A percentile compares a stretch with the other conserved stretches of the same genome.
These are phyloP conservation scores for Vigna angularis DNA, from an alignment of 306 rosid species.

Conservation along the genomic window DNA sequence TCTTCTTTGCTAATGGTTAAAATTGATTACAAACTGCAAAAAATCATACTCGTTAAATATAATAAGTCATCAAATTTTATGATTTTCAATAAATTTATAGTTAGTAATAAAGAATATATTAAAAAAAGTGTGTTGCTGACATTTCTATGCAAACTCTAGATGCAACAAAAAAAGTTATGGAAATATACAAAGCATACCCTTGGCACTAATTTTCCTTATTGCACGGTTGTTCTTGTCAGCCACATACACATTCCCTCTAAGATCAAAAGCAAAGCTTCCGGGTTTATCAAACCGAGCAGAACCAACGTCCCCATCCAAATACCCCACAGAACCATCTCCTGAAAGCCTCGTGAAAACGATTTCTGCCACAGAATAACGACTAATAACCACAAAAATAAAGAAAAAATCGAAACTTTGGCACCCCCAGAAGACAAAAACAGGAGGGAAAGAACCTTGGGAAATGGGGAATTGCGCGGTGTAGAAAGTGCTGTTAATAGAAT, in stretches of 20 bases:
- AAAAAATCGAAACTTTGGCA: conserved; percentile 27
- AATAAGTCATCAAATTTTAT: not conserved
- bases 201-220: conserved; percentile 61
- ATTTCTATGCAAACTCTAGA: not conserved
- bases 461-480: conserved; percentile 59
- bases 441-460: conserved; percentile 54
- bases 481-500: conserved; percentile 53
- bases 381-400: not conserved
- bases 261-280: conserved; percentile 66
- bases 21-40: not conserved
- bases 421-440: not conserved
- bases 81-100: not conserved
- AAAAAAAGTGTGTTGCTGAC: not conserved
- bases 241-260: conserved; percentile 70
- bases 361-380: conserved; percentile 46
- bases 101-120: too few species aligned
- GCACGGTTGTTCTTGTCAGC: conserved; percentile 60
- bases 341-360: conserved; percentile 52
- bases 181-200: conserved; percentile 51
- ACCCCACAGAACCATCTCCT: conserved; percentile 54
- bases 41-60: too few species aligned
- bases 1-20: not conserved
- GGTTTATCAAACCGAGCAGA: conserved; percentile 59
- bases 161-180: not conserved
- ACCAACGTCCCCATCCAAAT: conserved; percentile 65